phyloP scores from a whole-genome alignment of 495 filamentous ascomycete genomes.

The Xylaria nigripes region DNA sequence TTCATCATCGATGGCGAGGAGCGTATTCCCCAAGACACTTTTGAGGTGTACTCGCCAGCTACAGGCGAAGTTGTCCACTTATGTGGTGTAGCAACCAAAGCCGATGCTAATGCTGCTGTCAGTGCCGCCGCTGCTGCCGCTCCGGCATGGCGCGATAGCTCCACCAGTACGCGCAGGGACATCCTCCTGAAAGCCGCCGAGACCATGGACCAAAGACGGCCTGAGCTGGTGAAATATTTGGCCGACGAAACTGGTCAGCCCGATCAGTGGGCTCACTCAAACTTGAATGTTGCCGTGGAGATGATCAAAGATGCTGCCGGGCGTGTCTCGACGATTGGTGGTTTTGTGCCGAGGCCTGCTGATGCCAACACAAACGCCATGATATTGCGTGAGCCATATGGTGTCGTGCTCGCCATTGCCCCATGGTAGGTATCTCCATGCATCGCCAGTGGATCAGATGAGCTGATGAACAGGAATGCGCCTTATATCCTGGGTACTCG shows the following conservation, averaged over 20 bases:
- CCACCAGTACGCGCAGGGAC: constrained; percentile 54
- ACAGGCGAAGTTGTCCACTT: constrained; percentile 54
- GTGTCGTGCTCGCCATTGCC: constrained; percentile 72
- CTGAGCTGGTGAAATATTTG: constrained; percentile 57
- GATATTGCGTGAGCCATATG: constrained; percentile 72
- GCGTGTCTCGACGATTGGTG: constrained; percentile 51
- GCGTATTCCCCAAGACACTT: constrained; percentile 49
- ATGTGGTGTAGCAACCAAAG: constrained; percentile 52
- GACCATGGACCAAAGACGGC: constrained; percentile 52
- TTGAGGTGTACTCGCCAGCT: constrained; percentile 58
- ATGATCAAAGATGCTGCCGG: constrained; percentile 65
- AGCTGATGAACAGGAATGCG: constrained; percentile 54
- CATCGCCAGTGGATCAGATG: not conserved
- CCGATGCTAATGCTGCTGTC: constrained; percentile 55
- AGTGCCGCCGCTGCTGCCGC: constrained; percentile 61
- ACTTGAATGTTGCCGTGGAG: constrained; percentile 49
- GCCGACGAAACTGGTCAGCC: constrained; percentile 60
- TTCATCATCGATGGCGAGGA: constrained; percentile 69
- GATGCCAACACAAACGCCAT: constrained; percentile 55
- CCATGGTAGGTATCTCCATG: constrained; percentile 54
- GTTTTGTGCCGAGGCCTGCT: constrained; percentile 49
- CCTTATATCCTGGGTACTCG: constrained; percentile 63
- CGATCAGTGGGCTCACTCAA: constrained; percentile 50
- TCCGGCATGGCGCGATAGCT: constrained; percentile 58
- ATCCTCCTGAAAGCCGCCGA: constrained; percentile 66